Evolutionary conservation across 176 grass and related monocot species (phyloP).

Genomic region (Eleusine coracana): DNA sequence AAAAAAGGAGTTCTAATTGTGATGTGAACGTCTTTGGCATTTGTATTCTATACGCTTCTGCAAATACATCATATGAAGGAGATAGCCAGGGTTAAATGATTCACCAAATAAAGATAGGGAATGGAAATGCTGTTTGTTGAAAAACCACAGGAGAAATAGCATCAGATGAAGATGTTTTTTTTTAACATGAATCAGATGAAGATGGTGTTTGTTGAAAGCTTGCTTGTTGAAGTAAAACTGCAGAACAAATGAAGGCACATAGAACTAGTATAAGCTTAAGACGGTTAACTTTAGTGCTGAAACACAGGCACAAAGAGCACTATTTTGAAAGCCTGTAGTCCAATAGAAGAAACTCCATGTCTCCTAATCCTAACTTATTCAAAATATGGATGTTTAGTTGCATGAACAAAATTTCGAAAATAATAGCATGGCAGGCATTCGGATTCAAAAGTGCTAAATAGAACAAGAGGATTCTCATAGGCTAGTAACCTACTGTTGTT

Average conservation of each 20-base stretch:
- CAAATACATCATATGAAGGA: slow-evolving; percentile 18
- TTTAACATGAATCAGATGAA: no score
- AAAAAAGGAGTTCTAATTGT: not conserved
- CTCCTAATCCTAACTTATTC: not conserved
- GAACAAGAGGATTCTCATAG: slow-evolving; percentile 5
- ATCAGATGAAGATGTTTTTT: no score
- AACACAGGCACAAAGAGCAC: slow-evolving; percentile 4
- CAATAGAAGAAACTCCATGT: not conserved
- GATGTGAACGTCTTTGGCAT: not conserved
- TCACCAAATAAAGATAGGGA: not conserved
- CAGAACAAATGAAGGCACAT: not conserved
- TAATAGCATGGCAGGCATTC: not conserved
- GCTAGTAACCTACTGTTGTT: not conserved
- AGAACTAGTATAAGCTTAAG: slow-evolving; percentile 11
- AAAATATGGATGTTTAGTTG: not conserved
- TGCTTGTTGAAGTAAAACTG: not conserved
- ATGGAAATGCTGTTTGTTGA: not conserved
- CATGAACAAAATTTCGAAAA: slow-evolving; percentile 8
- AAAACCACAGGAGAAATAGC: not conserved
- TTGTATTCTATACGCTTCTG: not conserved
- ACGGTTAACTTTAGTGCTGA: slow-evolving; percentile 7
- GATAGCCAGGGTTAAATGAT: not conserved
- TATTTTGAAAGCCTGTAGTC: not conserved
- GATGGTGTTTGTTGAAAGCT: no score
- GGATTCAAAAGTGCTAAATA: slow-evolving; percentile 4